Evolutionary conservation across 2,329 filamentous ascomycete species (phyloP).

Genomic region (Penicillium sp.): DNA sequence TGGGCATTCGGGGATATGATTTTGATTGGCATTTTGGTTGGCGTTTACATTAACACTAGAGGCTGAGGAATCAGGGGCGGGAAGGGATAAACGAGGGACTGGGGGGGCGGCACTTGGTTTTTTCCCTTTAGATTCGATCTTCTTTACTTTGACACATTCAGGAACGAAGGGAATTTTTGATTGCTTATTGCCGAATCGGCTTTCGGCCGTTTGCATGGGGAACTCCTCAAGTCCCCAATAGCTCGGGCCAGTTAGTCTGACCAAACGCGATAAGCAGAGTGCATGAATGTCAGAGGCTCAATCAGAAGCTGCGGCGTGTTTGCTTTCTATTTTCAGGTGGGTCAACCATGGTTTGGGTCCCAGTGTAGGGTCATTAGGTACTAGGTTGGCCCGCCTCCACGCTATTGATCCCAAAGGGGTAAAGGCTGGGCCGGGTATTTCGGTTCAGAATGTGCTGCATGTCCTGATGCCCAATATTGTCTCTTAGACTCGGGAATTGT

Average conservation of each 20-base stretch:
- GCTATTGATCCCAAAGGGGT: conserved; percentile 1
- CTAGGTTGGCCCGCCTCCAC: not conserved
- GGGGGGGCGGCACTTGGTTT: not conserved
- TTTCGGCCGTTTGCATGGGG: not conserved
- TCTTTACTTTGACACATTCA: not conserved
- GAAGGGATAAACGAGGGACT: not conserved
- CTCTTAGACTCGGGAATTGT: not conserved
- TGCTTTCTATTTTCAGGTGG: not conserved
- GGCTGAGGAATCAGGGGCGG: too few relatives aligned
- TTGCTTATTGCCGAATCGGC: not conserved
- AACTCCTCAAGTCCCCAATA: not conserved
- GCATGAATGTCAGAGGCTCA: not conserved
- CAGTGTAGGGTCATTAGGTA: not conserved
- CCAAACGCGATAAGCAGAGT: not conserved
- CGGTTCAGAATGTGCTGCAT: not conserved
- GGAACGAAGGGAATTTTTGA: not conserved
- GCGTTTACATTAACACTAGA: conserved; percentile 1
- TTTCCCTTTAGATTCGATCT: not conserved
- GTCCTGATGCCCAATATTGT: not conserved
- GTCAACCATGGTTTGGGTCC: not conserved
- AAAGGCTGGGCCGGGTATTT: not conserved
- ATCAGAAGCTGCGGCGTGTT: not conserved
- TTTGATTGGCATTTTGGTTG: conserved; percentile 1
- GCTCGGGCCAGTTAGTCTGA: not conserved
- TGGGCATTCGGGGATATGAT: not conserved